Conservation (phyloP, 2,329 filamentous ascomycete species). For the Ceratocystiopsis minuta region DNA sequence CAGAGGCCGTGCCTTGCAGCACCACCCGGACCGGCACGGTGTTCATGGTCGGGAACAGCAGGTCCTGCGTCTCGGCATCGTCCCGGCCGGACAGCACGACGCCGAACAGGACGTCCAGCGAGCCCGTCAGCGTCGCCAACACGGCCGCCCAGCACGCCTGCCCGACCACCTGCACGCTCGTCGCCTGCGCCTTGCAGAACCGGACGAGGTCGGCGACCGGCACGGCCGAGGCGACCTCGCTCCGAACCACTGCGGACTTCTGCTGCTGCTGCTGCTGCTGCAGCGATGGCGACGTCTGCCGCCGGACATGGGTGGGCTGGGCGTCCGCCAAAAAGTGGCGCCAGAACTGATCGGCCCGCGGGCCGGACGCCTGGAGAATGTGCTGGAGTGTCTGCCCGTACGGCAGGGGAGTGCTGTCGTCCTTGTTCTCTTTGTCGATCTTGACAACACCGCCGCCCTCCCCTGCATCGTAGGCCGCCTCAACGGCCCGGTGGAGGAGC, state of each 20-base stretch:
- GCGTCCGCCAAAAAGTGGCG: constrained; percentile 40
- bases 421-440: neutral
- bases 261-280: neutral
- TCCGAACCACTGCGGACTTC: constrained; percentile 16
- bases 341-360: constrained; percentile 48
- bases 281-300: neutral
- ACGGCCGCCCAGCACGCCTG: constrained; percentile 61
- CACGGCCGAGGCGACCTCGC: constrained; percentile 27
- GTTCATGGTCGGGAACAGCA: constrained; percentile 86
- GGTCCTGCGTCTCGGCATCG: constrained; percentile 42
- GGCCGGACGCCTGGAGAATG: constrained; percentile 20
- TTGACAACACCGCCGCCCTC: neutral
- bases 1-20: constrained; percentile 45
- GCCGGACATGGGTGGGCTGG: constrained; percentile 14
- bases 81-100: constrained; percentile 75
- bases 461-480: constrained; percentile 34
- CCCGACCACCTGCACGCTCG: constrained; percentile 62
- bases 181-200: constrained; percentile 46
- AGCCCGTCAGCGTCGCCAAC: constrained; percentile 42
- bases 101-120: constrained; percentile 65
- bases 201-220: constrained; percentile 22
- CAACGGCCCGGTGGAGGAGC: constrained; percentile 54
- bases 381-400: too few species aligned
- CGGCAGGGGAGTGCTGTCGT: too few species aligned
- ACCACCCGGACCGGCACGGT: constrained; percentile 60